Evolutionary conservation across 2,329 filamentous ascomycete species (phyloP), one percentile per base, ranked within the genome.

Genomic region (Cladosporium oxysporum): DNA sequence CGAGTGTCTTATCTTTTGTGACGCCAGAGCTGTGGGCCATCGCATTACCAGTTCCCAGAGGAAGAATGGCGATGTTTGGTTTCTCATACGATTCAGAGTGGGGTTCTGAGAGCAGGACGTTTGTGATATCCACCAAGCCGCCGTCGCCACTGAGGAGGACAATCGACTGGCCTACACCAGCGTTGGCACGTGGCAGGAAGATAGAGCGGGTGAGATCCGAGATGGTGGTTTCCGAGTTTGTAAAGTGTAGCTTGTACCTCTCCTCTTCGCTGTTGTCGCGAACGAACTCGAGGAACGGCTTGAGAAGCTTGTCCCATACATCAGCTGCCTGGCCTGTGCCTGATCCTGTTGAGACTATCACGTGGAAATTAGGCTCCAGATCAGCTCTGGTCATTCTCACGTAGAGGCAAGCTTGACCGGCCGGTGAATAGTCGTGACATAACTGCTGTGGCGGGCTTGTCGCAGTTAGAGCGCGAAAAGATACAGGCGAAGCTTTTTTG

Each of bases 121-220:
- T 96, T 66, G 97, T 82, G 1, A 95, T 81, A 71, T 98, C 94
- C 21, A 93, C 85, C 2, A 96, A 78, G 6, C 93, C 94, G 16
- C 94, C 94, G 76, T 98, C 94, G 7, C 94, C 94, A 58, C 91
- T 94, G 5, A 97, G 83, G 14, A 98, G 84, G 33, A 97, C 79
- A 29, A 97, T 83, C 0, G 88, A 88, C 73, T 89, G 86, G 14
- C 75, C 70, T 5, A 78, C 69, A 1, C 82, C 82, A 61, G 78
- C 64, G 65, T 81, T 82, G 16, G 87, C 87, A 44, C 75, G 74
- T 1, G 81, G 79, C 14, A 86, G 77, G 68, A 89, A 79, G 26
- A 77, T 72, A 47, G 75, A 71, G 60, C 73, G 79, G 0, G 90
- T 86, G 62, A 96, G 86, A 0, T 90, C 81, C 6, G 82, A 81